Base-by-base conservation (phyloP, 1,284 basidiomycete genomes). In the Moniliella sp. region DNA sequence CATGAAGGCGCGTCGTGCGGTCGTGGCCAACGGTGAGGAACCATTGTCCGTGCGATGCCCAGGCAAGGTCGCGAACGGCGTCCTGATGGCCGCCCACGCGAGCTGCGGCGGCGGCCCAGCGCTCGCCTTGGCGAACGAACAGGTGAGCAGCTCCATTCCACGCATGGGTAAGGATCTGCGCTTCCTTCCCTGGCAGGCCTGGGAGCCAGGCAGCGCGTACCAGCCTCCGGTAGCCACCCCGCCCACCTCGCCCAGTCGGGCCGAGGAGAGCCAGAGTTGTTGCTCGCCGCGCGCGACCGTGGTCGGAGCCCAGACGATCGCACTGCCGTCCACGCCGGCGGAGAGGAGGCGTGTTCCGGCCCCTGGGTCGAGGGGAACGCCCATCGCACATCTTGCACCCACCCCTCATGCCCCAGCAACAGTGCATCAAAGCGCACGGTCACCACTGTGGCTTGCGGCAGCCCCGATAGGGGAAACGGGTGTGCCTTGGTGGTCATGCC, bases 221-320 rank as follows among this genome's bases (percentile, higher is more conserved):
- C 52, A 55, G 27, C 54, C 54, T 3, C 50, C 40, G 11, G 43
- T 51, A 23, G 52, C 51, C 4, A 43, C 39, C 12, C 46, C 50
- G 10, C 56, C 56, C 4, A 59, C 42, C 29, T 59, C 56, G 25
- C 56, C 56, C 23, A 59, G 49, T 4, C 56, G 46, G 21, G 47
- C 46, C 9, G 41, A 40, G 2, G 56, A 47, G 30, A 57, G 40
- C 56, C 56, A 59, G 30, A 56, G 39, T 26, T 44, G 44, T 4
- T 42, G 41, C 14, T 43, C 43, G 18, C 44, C 37, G 9, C 43
- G 37, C 21, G 39, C 31, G 7, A 28, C 33, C n/a, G 10, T 19
- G 3, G 42, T 39, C 4, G 56, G 56, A 7, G 49, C 42, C 56
- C 56, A 58, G 11, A 54, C 33, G 37, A 58, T 58, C 25, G 51